A percentile compares a stretch with the other conserved stretches of the same genome.
These are phyloP conservation scores for Vitellaria paradoxa DNA, from an alignment of 179 eudicot species.

Conservation along the genomic window DNA sequence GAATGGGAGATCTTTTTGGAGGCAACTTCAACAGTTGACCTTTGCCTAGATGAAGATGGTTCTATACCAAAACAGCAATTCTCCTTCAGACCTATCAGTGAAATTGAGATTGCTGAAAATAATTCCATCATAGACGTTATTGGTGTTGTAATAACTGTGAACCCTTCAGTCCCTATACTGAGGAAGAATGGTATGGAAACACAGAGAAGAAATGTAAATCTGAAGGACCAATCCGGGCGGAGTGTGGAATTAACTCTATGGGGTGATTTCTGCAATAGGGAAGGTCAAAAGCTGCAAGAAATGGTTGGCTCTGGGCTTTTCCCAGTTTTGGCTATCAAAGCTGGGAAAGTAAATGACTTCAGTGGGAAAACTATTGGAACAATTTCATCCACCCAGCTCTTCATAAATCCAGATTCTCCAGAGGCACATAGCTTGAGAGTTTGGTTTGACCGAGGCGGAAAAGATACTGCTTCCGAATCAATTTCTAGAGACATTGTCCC, in stretches of 20 bases:
- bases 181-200: constrained; percentile 99
- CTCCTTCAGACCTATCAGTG: constrained; percentile 74
- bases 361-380: constrained; percentile 90
- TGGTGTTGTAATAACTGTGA: constrained; percentile 68
- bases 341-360: constrained; percentile 91
- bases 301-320: constrained; percentile 59
- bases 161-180: constrained; percentile 84
- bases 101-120: constrained; percentile 73
- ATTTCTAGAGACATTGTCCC: constrained; percentile 72
- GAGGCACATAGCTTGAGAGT: constrained; percentile 56
- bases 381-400: constrained; percentile 84
- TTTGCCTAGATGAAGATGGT: constrained; percentile 86
- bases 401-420: constrained; percentile 75
- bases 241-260: constrained; percentile 89
- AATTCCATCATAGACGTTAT: constrained; percentile 80
- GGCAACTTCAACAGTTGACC: constrained; percentile 76
- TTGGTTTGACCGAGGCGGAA: constrained; percentile 84
- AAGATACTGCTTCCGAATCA: constrained; percentile 56
- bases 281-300: constrained; percentile 87
- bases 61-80: constrained; percentile 91
- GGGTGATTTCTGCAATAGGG: constrained; percentile 96
- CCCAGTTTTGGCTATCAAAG: constrained; percentile 88
- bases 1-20: constrained; percentile 98
- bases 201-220: constrained; percentile 69
- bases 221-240: constrained; percentile 75